Base-by-base conservation (phyloP, 148 eudicot genomes). In the Amaranthus hypochondriacus region DNA sequence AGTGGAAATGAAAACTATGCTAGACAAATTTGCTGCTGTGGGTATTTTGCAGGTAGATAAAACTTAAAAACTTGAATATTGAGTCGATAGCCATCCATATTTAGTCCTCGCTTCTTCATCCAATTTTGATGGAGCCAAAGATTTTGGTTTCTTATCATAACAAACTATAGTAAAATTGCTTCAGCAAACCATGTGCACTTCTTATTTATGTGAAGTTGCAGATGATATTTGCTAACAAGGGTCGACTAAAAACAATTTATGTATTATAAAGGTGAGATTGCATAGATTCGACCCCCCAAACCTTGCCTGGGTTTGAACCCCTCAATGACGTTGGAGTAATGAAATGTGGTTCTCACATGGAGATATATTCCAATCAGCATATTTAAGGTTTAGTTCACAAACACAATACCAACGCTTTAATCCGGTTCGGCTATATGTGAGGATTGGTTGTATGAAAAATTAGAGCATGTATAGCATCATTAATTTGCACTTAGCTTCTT, bases 1-100 rank as follows among this genome's bases (percentile, higher is more conserved):
- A 2, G 85, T 86, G 61, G 84, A 83, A 74, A 47, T 65, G 4
- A 94, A 94, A 86, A 88, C 93, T 39, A 83, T 82, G 10, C 59
- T 87, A 4, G 98, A 94, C 88, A 94, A 94, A 81, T 92, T 94
- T 85, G 97, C 98, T 49, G 98, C 97, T 44, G 98, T 94, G 54
- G 92, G 90, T 56, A 94, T 94, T 74, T 86, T 94, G 77, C 98
- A 94, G 92, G 98, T 94, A 75, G 4, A 53, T 59, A 2, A 3
- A 9, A 47, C 47, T 8, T 5, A 0, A 6, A 28, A 60, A 6
- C 4, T 60, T 9, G 9, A 9, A 43, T 4, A 5, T 46, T 6
- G 68, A 44, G 21, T 47, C 21, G 7, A 43, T 4, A 5, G 3
- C 51, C 4, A 64, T 44, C 21, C 10, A 12, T 61, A 42, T 39